Percentiles rank a stretch among this genome's conserved stretches.
Evolutionary conservation across 306 rosid genomes (phyloP).

Genomic region (Mimosa bimucronata): DNA sequence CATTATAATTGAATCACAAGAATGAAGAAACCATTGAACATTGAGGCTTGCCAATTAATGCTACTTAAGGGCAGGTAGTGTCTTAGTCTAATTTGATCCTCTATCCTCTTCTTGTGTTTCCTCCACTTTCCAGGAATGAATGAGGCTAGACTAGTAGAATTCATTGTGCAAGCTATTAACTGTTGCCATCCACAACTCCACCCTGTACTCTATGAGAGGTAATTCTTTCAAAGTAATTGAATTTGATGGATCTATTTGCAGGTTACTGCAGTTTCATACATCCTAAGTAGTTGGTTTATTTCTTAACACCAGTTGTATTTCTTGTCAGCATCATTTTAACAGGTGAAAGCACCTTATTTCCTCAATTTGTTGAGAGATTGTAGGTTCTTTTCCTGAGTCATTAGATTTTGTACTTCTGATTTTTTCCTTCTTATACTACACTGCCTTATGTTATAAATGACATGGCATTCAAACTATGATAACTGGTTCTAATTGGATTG

Average conservation of each 20-base stretch:
- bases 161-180: constrained; percentile 82
- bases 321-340: constrained; percentile 84
- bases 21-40: background rate
- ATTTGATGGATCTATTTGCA: constrained; percentile 4
- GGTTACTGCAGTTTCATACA: constrained; percentile 12
- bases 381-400: too few species aligned
- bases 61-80: background rate
- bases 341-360: constrained; percentile 89
- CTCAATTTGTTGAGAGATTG: constrained; percentile 77
- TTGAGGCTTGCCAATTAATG: background rate
- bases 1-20: background rate
- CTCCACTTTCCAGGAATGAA: constrained; percentile 74
- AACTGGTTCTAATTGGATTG: constrained; percentile 28
- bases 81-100: constrained; percentile 19
- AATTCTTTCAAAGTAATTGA: constrained; percentile 17
- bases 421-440: background rate
- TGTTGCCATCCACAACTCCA: constrained; percentile 86
- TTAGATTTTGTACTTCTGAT: background rate
- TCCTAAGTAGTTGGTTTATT: background rate
- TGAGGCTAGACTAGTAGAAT: constrained; percentile 91
- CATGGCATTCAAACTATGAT: constrained; percentile 8
- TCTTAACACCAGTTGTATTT: constrained; percentile 2
- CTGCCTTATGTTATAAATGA: background rate
- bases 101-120: constrained; percentile 7
- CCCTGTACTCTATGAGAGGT: constrained; percentile 89